phyloP scores from a whole-genome alignment of 2,329 filamentous ascomycete species.

The Lomentospora prolificans region DNA sequence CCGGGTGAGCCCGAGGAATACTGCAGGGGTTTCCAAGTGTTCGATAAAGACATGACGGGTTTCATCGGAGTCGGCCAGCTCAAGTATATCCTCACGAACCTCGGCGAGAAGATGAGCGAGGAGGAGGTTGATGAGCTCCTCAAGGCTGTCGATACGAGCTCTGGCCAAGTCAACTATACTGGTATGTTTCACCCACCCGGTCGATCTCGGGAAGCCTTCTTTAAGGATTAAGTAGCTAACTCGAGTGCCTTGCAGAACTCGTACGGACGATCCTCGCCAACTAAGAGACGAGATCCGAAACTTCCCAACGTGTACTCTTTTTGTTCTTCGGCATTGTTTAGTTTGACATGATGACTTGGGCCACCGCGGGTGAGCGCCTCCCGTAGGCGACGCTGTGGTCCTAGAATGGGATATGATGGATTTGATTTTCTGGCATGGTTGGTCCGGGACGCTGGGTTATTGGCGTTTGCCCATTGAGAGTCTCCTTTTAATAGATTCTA shows the following conservation, averaged over 20 bases:
- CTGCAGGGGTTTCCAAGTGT: constrained; percentile 97
- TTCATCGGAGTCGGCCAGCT: constrained; percentile 97
- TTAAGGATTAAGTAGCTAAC: constrained; percentile 7
- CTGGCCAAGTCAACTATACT: constrained; percentile 94
- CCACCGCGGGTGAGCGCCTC: not conserved
- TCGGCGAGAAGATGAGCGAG: constrained; percentile 98
- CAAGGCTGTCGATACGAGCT: constrained; percentile 94
- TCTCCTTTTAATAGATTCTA: constrained; percentile 1
- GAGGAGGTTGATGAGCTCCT: constrained; percentile 98
- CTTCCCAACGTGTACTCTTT: not conserved
- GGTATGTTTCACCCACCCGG: constrained; percentile 43
- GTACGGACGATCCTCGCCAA: constrained; percentile 82
- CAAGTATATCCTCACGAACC: constrained; percentile 93
- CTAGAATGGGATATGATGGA: not conserved
- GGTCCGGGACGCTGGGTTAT: not conserved
- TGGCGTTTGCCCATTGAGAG: constrained; percentile 1
- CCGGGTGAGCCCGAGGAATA: constrained; percentile 97
- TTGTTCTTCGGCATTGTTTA: not conserved
- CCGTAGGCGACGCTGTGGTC: not conserved
- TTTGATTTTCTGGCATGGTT: not conserved
- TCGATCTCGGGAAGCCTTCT: not conserved
- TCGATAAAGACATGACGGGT: constrained; percentile 97
- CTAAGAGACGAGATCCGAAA: constrained; percentile 31
- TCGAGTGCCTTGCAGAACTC: constrained; percentile 48
- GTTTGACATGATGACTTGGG: not conserved